Evolutionary conservation across 208 protist genomes (phyloP).

Genomic region (Leishmania guyanensis): DNA sequence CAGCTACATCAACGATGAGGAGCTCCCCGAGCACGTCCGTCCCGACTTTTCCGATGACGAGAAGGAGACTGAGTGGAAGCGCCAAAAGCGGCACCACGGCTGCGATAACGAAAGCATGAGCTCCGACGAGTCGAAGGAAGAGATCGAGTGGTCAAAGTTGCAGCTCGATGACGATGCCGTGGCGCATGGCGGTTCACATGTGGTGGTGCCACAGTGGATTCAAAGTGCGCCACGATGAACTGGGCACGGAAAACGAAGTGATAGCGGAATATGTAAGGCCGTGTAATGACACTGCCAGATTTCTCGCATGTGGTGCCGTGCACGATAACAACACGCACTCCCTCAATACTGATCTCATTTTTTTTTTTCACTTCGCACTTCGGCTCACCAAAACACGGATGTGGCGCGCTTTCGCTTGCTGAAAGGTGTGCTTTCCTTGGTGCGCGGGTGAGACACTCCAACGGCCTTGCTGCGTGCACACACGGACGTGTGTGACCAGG

Average conservation of each 20-base stretch:
- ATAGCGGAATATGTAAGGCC: neutral
- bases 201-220: constrained; percentile 30
- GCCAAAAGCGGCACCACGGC: constrained; percentile 30
- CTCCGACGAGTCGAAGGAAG: constrained; percentile 42
- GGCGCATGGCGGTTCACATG: neutral
- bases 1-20: constrained; percentile 89
- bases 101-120: constrained; percentile 39
- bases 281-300: neutral
- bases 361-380: neutral
- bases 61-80: constrained; percentile 85
- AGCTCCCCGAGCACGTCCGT: constrained; percentile 76
- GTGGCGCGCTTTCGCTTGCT: neutral
- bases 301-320: neutral
- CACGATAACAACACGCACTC: neutral
- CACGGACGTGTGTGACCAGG: neutral
- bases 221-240: neutral
- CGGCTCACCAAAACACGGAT: neutral
- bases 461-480: neutral
- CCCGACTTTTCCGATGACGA: constrained; percentile 91
- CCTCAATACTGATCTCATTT: neutral
- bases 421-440: neutral
- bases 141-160: constrained; percentile 44
- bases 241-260: no score
- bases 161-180: constrained; percentile 28
- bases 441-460: neutral